Conservation (phyloP, 345 rosid species). For the Garcia nutans region DNA sequence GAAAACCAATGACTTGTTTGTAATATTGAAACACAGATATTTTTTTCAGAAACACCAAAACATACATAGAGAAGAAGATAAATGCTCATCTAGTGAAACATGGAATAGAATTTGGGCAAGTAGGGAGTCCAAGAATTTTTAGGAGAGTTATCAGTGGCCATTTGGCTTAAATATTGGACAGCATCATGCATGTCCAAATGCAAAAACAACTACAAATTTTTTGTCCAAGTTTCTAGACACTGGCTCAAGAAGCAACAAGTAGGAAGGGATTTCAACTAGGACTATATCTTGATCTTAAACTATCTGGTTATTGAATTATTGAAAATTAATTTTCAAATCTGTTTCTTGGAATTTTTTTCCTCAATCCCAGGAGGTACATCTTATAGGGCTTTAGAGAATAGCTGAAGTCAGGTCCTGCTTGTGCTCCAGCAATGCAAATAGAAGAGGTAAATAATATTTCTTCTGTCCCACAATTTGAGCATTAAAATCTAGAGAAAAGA, state of each 20-base stretch:
- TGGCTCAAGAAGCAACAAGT: neutral
- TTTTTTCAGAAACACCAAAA: neutral
- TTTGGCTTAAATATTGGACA: neutral
- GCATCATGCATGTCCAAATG: neutral
- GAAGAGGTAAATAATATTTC: neutral
- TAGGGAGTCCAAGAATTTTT: neutral
- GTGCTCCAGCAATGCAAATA: neutral
- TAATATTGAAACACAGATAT: neutral
- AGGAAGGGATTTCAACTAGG: neutral
- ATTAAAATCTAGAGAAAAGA: neutral
- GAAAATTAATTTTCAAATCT: neutral
- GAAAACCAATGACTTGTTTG: constrained; percentile 1
- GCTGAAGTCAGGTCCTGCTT: neutral
- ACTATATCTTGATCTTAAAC: neutral
- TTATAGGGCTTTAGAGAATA: neutral
- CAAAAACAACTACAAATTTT: neutral
- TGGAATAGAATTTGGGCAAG: neutral
- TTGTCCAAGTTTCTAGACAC: neutral
- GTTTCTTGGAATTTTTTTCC: neutral
- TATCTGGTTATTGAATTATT: neutral
- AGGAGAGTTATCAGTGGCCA: neutral
- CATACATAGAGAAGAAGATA: neutral
- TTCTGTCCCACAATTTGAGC: neutral
- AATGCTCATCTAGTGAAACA: neutral
- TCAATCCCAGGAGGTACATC: neutral